These are phyloP conservation scores for Hypoxylon sp. DNA, from an alignment of 2,329 filamentous ascomycete genomes.

Conservation along the genomic window DNA sequence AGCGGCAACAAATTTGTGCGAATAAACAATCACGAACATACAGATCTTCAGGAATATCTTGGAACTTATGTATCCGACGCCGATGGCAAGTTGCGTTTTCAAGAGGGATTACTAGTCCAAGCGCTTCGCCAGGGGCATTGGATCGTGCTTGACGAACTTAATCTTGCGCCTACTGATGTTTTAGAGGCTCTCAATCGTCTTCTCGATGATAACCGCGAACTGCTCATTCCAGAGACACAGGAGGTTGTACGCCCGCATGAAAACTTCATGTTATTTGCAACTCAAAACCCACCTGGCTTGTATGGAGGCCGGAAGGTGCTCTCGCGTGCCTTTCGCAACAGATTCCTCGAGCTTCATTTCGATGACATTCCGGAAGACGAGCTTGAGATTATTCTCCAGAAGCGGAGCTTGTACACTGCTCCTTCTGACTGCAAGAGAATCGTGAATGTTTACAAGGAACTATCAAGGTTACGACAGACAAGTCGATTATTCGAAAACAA, in stretches of 20 bases:
- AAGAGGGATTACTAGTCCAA: slow-evolving; percentile 93
- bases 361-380: slow-evolving; percentile 98
- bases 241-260: slow-evolving; percentile 92
- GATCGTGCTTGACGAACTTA: slow-evolving; percentile 98
- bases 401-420: slow-evolving; percentile 86
- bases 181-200: slow-evolving; percentile 95
- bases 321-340: slow-evolving; percentile 94
- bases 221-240: slow-evolving; percentile 96
- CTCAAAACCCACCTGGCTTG: slow-evolving; percentile 94
- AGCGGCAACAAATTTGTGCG: slow-evolving; percentile 97
- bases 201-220: slow-evolving; percentile 94
- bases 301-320: slow-evolving; percentile 96
- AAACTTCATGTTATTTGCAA: slow-evolving; percentile 98
- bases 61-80: slow-evolving; percentile 91
- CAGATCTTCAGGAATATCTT: slow-evolving; percentile 96
- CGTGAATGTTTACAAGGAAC: slow-evolving; percentile 92
- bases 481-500: slow-evolving; percentile 96
- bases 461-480: slow-evolving; percentile 90
- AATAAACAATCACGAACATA: slow-evolving; percentile 99
- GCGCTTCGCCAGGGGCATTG: slow-evolving; percentile 94
- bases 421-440: slow-evolving; percentile 93
- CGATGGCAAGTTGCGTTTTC: slow-evolving; percentile 88
- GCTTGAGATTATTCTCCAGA: slow-evolving; percentile 89
- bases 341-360: slow-evolving; percentile 96
- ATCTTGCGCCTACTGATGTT: slow-evolving; percentile 96